Evolutionary conservation across 73 alveolate genomes (phyloP).

Genomic region (Tetrahymena elliotti): DNA sequence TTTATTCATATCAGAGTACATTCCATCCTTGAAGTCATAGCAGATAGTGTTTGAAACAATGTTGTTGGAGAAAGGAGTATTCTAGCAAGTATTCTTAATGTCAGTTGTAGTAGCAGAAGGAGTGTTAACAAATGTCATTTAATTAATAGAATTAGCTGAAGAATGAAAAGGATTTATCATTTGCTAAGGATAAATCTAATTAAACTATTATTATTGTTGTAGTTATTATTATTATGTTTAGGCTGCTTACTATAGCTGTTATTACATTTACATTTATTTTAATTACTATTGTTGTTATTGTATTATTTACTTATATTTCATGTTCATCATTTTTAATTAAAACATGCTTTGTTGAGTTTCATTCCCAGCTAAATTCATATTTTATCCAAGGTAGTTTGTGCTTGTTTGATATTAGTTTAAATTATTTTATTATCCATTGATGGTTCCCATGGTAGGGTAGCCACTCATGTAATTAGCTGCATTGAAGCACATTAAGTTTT

Average conservation of each 20-base stretch:
- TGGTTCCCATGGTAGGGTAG: background rate
- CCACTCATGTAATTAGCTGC: background rate
- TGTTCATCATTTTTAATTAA: background rate
- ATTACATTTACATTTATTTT: background rate
- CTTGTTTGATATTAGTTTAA: background rate
- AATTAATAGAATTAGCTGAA: background rate
- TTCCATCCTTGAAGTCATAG: background rate
- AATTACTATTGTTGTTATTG: background rate
- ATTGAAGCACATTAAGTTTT: background rate
- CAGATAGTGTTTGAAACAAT: background rate
- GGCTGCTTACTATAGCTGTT: background rate
- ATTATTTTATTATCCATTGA: background rate
- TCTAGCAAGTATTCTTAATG: too few species aligned
- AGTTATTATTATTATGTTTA: background rate
- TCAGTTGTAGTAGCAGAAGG: background rate
- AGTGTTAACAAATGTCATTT: background rate
- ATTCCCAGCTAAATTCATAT: background rate
- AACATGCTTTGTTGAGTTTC: background rate
- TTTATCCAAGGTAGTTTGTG: background rate
- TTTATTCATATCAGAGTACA: background rate
- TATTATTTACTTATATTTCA: background rate
- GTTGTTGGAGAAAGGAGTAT: background rate
- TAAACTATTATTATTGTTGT: background rate
- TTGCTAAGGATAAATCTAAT: background rate
- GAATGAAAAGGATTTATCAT: background rate